phyloP scores from a whole-genome alignment of 106 monocot genomes.

The Xerophyta viscosa region DNA sequence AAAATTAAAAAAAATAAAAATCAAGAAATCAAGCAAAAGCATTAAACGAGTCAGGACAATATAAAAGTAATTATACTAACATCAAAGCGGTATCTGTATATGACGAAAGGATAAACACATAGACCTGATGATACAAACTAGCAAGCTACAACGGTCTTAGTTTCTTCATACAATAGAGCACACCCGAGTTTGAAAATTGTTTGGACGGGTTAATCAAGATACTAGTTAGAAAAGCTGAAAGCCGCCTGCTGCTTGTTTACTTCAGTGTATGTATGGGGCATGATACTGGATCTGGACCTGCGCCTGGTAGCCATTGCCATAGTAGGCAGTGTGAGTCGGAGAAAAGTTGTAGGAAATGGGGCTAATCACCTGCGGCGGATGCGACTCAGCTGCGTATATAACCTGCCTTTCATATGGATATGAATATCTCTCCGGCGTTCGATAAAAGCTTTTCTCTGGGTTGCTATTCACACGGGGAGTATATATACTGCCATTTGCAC shows the following conservation, averaged over 20 bases:
- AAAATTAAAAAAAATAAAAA: too few species aligned
- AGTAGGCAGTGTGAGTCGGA: constrained; percentile 48
- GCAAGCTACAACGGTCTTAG: constrained; percentile 17
- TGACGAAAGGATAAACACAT: background rate
- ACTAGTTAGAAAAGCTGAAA: constrained; percentile 20
- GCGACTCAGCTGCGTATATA: constrained; percentile 43
- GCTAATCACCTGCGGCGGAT: constrained; percentile 21
- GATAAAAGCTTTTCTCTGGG: constrained; percentile 71
- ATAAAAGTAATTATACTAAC: too few species aligned
- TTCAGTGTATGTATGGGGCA: constrained; percentile 61
- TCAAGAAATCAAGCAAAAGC: too few species aligned
- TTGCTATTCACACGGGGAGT: constrained; percentile 23
- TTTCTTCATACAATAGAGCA: constrained; percentile 23
- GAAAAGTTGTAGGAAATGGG: constrained; percentile 46
- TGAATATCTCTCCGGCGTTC: constrained; percentile 50
- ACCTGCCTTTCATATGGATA: constrained; percentile 63
- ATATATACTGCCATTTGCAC: constrained; percentile 48
- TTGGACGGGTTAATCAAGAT: constrained; percentile 11
- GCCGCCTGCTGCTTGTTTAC: constrained; percentile 25
- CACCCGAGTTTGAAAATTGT: constrained; percentile 2
- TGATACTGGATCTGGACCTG: constrained; percentile 77
- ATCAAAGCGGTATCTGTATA: too few species aligned
- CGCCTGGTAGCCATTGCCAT: constrained; percentile 66
- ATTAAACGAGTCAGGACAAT: too few species aligned
- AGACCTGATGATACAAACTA: constrained; percentile 1